Conservation (phyloP, 495 filamentous ascomycete species). For the Xylaria curta region DNA sequence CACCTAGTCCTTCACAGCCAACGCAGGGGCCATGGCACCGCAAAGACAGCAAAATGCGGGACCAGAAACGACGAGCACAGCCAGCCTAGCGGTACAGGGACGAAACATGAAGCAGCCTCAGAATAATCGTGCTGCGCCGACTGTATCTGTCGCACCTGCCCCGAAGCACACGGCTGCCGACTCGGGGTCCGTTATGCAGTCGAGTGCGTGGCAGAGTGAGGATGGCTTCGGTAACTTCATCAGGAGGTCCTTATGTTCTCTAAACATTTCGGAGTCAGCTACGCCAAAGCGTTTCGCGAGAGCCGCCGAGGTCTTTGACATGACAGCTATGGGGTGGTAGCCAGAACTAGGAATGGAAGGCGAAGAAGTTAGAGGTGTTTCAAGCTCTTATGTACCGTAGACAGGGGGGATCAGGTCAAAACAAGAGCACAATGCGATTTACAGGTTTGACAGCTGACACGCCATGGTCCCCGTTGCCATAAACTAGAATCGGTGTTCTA, state of each 20-base stretch:
- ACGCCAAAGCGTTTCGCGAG: slow-evolving; percentile 20
- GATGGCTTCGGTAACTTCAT: background rate
- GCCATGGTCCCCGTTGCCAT: slow-evolving; percentile 54
- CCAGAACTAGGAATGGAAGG: slow-evolving; percentile 10
- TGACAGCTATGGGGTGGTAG: slow-evolving; percentile 24
- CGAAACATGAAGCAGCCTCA: slow-evolving; percentile 37
- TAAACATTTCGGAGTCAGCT: background rate
- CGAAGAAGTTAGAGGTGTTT: too few relatives aligned
- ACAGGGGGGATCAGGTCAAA: too few relatives aligned
- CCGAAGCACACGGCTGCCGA: slow-evolving; percentile 24
- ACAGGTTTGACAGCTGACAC: slow-evolving; percentile 53
- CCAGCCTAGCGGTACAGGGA: slow-evolving; percentile 27
- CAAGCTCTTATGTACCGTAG: too few relatives aligned
- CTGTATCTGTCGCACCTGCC: slow-evolving; percentile 27
- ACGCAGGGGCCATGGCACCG: slow-evolving; percentile 26
- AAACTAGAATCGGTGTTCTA: slow-evolving; percentile 44
- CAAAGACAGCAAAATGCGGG: too few relatives aligned
- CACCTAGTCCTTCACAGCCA: slow-evolving; percentile 38
- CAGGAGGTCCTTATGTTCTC: background rate
- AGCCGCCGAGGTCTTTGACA: slow-evolving; percentile 17
- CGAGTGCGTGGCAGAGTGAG: slow-evolving; percentile 18
- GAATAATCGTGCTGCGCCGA: slow-evolving; percentile 30
- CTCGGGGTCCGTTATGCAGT: slow-evolving; percentile 28
- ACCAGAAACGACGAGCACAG: slow-evolving; percentile 26
- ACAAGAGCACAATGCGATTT: background rate